Evolutionary conservation across 2,329 filamentous ascomycete genomes (phyloP).

Genomic region (Aspergillus fumigatus): DNA sequence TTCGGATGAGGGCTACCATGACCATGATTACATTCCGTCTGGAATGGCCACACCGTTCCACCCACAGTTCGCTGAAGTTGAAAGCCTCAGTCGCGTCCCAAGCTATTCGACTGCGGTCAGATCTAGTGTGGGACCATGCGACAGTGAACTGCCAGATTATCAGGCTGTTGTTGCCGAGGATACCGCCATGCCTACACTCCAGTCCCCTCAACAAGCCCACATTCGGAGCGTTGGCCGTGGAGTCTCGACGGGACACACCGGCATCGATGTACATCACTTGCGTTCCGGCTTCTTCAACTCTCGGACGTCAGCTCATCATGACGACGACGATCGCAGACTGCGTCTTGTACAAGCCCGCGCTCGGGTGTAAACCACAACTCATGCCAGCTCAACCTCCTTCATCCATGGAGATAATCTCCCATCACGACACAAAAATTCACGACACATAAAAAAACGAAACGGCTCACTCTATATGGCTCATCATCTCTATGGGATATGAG

Average conservation of each 20-base stretch:
- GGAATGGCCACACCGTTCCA: conserved; percentile 40
- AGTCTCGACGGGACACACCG: conserved; percentile 25
- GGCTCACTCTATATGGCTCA: background rate
- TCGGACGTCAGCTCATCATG: conserved; percentile 23
- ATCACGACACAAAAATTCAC: background rate
- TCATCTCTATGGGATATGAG: background rate
- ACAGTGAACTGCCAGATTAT: conserved; percentile 61
- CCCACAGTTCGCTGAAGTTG: conserved; percentile 52
- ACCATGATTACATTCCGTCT: conserved; percentile 37
- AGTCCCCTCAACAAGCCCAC: conserved; percentile 38
- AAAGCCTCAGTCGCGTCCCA: conserved; percentile 66
- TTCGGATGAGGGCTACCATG: conserved; percentile 46
- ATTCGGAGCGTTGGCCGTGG: conserved; percentile 34
- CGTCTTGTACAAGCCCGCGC: conserved; percentile 38
- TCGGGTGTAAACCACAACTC: conserved; percentile 19
- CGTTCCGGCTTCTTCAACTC: conserved; percentile 23
- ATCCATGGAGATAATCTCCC: background rate
- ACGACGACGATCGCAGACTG: conserved; percentile 38
- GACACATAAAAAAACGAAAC: background rate
- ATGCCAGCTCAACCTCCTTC: background rate
- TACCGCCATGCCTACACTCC: conserved; percentile 23
- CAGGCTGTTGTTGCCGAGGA: conserved; percentile 46
- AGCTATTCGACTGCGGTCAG: conserved; percentile 72
- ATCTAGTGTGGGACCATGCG: conserved; percentile 55
- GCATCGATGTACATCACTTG: conserved; percentile 21